Evolutionary conservation across 140 eudicot genomes (phyloP), one percentile per base, ranked within the genome.

Genomic region (Senecio squalidus): DNA sequence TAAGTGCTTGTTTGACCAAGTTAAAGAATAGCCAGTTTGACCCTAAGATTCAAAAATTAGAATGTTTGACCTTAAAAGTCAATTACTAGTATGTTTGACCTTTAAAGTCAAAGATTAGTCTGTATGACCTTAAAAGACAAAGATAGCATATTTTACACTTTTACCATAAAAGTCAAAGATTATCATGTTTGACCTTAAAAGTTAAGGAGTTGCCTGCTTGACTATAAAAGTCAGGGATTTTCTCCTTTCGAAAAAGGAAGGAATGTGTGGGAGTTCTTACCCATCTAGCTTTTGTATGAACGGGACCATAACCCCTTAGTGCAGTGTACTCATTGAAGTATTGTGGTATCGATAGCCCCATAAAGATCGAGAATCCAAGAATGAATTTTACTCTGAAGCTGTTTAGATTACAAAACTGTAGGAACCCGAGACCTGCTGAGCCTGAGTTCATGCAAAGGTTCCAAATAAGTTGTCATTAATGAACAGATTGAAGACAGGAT

Each of bases 291-390:
- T 74, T 73, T 2, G 98, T 87, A 77, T 87, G 95, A 24, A 84
- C 96, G 2, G 98, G 98, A n/a, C 95, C 89, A 15, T 69, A 87
- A 48, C 83, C 81, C 56, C 64, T 82, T 5, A 87, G 30, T n/a
- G 84, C 78, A 18, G 60, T 49, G 81, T 92, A 77, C 77, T 84
- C 95, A n/a, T 87, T 92, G 79, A 92, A 87, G 74, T 92, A 92
- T 26, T 92, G 96, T 8, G 98, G 98, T 52, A 87, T 73, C 8
- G 96, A 92, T 53, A 92, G 66, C 49, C 98, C 98, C 96, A 92
- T 79, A 79, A 84, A 92, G 66, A 87, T 48, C 0, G 96, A 92
- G 76, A 92, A 84, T 8, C 89, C 98, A 17, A 92, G 75, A 44
- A 92, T 81, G 71, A 92, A 92, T 79, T 79, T 92, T 41, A 95